These are phyloP conservation scores for Paspalum notatum DNA, from an alignment of 176 grass and related monocot species.

Conservation along the genomic window DNA sequence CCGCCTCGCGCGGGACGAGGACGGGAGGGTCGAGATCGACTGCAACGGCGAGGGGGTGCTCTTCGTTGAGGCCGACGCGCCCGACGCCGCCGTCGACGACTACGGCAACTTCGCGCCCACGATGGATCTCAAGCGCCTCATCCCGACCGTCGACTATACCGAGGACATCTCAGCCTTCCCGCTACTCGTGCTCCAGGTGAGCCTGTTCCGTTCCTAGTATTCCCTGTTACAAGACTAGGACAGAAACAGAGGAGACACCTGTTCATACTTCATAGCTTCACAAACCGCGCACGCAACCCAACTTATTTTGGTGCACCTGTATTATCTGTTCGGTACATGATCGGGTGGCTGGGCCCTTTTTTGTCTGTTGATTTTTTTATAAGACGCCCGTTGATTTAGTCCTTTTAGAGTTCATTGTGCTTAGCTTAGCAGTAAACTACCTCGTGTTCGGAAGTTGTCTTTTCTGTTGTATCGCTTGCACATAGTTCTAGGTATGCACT, in stretches of 20 bases:
- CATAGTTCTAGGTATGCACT: background rate
- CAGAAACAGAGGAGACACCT: background rate
- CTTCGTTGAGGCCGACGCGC: constrained; percentile 79
- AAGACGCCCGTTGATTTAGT: background rate
- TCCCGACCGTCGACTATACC: constrained; percentile 73
- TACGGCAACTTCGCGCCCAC: constrained; percentile 92
- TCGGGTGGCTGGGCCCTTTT: constrained; percentile 12
- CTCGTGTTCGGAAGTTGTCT: background rate
- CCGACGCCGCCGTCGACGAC: constrained; percentile 52
- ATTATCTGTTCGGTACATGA: background rate
- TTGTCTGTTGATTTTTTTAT: constrained; percentile 21
- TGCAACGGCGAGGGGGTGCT: constrained; percentile 79
- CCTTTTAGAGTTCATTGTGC: background rate
- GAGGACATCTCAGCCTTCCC: constrained; percentile 82
- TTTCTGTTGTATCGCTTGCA: background rate
- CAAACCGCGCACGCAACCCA: background rate
- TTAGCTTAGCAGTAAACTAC: background rate
- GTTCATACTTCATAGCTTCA: background rate
- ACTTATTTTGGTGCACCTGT: background rate
- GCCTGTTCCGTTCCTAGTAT: background rate
- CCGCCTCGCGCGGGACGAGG: constrained; percentile 68
- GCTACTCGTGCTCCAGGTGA: constrained; percentile 85
- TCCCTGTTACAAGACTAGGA: background rate
- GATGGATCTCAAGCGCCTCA: constrained; percentile 78
- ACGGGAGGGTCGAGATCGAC: constrained; percentile 83